Percentiles rank a stretch among this genome's conserved stretches.
Evolutionary conservation across 306 rosid species (phyloP).

Genomic region (Geum urbanum): DNA sequence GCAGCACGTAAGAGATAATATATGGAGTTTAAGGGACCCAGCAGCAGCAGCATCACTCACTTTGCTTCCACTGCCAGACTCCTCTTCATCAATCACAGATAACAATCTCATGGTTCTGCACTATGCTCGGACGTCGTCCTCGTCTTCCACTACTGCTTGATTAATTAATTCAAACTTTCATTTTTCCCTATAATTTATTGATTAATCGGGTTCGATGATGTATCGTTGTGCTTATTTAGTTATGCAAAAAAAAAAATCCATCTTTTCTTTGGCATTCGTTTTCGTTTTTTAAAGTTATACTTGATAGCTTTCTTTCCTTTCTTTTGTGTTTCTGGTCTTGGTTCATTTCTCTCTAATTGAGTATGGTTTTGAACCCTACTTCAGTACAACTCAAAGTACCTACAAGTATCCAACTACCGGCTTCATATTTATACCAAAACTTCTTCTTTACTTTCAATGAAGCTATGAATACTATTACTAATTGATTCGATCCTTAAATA

Average conservation of each 20-base stretch:
- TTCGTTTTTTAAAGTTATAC: background rate
- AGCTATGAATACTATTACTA: background rate
- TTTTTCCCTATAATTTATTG: conserved; percentile 19
- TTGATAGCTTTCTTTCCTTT: background rate
- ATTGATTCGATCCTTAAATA: background rate
- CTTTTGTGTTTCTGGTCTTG: background rate
- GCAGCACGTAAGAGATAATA: conserved; percentile 87
- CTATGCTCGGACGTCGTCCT: conserved; percentile 48
- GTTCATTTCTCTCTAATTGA: conserved; percentile 17
- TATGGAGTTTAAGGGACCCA: conserved; percentile 72
- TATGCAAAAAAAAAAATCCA: conserved; percentile 23
- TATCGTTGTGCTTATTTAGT: conserved; percentile 47
- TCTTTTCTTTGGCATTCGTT: conserved; percentile 18
- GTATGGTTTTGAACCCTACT: conserved; percentile 27
- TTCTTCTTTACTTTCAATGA: background rate
- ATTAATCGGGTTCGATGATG: conserved; percentile 18
- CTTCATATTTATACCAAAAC: background rate
- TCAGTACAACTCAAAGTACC: too few relatives aligned
- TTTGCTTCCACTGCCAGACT: conserved; percentile 78
- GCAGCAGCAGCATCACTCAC: conserved; percentile 21
- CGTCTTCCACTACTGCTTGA: conserved; percentile 15
- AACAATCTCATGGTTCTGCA: conserved; percentile 85
- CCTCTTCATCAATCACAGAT: conserved; percentile 44
- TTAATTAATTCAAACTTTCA: conserved; percentile 2
- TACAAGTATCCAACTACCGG: too few relatives aligned